Evolutionary conservation across 306 rosid species (phyloP).

Genomic region (Coriaria nepalensis): DNA sequence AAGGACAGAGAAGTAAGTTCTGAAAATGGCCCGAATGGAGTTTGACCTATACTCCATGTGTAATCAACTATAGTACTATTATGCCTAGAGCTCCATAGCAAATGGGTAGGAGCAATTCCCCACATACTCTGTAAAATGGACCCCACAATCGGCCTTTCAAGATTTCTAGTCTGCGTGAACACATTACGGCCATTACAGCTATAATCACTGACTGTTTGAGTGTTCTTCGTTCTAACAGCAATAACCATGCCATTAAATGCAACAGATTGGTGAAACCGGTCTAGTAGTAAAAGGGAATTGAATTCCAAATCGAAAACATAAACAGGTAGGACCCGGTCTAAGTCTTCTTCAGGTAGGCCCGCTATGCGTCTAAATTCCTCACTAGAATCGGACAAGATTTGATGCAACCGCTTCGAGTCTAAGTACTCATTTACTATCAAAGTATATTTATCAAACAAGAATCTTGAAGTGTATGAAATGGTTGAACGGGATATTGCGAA

Average conservation of each 20-base stretch:
- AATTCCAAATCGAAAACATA: conserved; percentile 81
- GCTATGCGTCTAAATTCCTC: conserved; percentile 55
- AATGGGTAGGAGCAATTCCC: conserved; percentile 92
- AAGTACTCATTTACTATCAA: conserved; percentile 89
- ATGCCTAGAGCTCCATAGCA: conserved; percentile 78
- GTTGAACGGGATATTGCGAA: conserved; percentile 63
- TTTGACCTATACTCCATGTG: conserved; percentile 95
- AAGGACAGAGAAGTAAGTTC: conserved; percentile 56
- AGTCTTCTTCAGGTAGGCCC: conserved; percentile 53
- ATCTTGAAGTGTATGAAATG: conserved; percentile 78
- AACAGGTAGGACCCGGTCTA: conserved; percentile 64
- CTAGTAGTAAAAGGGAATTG: conserved; percentile 39
- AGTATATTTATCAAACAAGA: conserved; percentile 75
- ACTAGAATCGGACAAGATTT: conserved; percentile 54
- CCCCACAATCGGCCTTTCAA: conserved; percentile 82
- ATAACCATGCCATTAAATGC: conserved; percentile 93
- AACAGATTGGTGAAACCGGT: conserved; percentile 82
- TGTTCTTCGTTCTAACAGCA: conserved; percentile 72
- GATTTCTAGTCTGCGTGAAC: conserved; percentile 56
- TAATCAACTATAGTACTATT: conserved; percentile 79
- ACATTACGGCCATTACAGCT: conserved; percentile 78
- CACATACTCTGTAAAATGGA: conserved; percentile 95
- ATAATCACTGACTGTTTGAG: conserved; percentile 91
- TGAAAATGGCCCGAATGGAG: conserved; percentile 93
- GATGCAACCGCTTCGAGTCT: conserved; percentile 85